These are phyloP conservation scores for Xerocomus spinulosus DNA, from an alignment of 768 basidiomycete genomes.

Conservation along the genomic window DNA sequence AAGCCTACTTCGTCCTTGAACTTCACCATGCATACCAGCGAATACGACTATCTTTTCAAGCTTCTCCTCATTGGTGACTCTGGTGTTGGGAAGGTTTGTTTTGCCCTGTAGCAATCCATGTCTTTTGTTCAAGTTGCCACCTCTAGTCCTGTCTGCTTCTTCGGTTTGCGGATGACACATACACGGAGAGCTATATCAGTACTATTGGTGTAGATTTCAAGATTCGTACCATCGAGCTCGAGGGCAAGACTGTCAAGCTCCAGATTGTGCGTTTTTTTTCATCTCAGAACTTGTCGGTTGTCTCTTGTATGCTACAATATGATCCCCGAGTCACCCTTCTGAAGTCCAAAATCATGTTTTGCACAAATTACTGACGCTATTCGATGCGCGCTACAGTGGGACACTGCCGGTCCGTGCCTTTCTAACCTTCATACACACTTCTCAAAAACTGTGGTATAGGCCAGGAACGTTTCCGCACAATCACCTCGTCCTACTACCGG, in stretches of 20 bases:
- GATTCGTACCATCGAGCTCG: slow-evolving; percentile 97
- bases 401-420: slow-evolving; percentile 74
- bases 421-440: not conserved
- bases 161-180: slow-evolving; percentile 94
- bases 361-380: slow-evolving; percentile 10
- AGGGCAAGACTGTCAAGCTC: slow-evolving; percentile 97
- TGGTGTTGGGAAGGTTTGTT: slow-evolving; percentile 84
- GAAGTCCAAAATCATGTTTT: not conserved
- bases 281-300: not conserved
- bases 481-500: slow-evolving; percentile 99
- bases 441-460: slow-evolving; percentile 42
- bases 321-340: not conserved
- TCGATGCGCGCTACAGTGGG: slow-evolving; percentile 57
- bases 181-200: slow-evolving; percentile 95
- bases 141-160: slow-evolving; percentile 84
- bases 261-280: slow-evolving; percentile 75
- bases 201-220: slow-evolving; percentile 99
- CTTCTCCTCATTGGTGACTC: slow-evolving; percentile 93
- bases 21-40: slow-evolving; percentile 77
- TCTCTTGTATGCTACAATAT: not conserved
- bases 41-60: slow-evolving; percentile 96
- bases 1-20: slow-evolving; percentile 24
- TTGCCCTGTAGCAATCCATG: slow-evolving; percentile 13
- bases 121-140: slow-evolving; percentile 22
- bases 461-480: slow-evolving; percentile 98